Evolutionary conservation across 2,329 filamentous ascomycete species (phyloP).

Genomic region (Diaporthe helianthi): DNA sequence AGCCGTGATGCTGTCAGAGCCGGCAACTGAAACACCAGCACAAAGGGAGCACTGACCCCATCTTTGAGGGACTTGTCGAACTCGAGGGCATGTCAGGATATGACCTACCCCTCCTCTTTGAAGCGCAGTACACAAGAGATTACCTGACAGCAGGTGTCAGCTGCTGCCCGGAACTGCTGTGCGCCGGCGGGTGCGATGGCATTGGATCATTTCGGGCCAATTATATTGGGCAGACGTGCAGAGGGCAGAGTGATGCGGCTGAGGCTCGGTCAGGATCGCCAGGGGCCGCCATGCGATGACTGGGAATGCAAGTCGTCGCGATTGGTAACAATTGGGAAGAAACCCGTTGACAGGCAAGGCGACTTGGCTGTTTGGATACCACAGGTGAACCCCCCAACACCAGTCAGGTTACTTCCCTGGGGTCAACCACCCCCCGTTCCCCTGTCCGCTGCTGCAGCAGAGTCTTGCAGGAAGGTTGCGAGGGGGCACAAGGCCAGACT

Average conservation of each 20-base stretch:
- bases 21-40: slow-evolving; percentile 30
- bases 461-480: slow-evolving; percentile 20
- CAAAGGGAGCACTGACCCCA: slow-evolving; percentile 8
- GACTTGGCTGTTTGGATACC: slow-evolving; percentile 7
- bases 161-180: slow-evolving; percentile 16
- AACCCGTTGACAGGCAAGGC: slow-evolving; percentile 2
- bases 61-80: slow-evolving; percentile 6
- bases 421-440: neutral
- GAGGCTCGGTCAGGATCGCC: slow-evolving; percentile 27
- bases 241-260: slow-evolving; percentile 23
- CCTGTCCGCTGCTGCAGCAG: neutral
- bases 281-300: slow-evolving; percentile 27
- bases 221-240: neutral
- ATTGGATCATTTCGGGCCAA: slow-evolving; percentile 6
- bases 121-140: neutral
- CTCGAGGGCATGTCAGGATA: neutral
- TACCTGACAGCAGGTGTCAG: neutral
- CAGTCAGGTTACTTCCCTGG: slow-evolving; percentile 28
- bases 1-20: slow-evolving; percentile 24
- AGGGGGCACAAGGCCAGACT: slow-evolving; percentile 16
- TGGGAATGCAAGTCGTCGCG: slow-evolving; percentile 9
- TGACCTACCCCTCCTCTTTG: slow-evolving; percentile 12
- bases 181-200: slow-evolving; percentile 6
- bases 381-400: slow-evolving; percentile 17
- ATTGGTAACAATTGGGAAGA: neutral